These are phyloP conservation scores for Aspergillus haitiensis DNA, from an alignment of 495 filamentous ascomycete species.

Conservation along the genomic window DNA sequence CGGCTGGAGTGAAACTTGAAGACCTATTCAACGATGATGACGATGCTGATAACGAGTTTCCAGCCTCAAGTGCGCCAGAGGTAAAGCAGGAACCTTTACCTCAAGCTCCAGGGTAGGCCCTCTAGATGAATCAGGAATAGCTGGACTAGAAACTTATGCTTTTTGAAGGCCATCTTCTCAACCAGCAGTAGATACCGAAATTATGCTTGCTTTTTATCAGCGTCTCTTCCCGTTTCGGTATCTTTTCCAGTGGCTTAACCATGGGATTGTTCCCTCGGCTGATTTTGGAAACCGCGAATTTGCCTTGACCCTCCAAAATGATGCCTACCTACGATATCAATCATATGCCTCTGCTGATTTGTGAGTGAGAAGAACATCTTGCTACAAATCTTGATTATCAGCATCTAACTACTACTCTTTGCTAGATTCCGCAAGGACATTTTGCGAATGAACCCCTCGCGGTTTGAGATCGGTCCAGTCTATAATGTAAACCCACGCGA, in stretches of 20 bases:
- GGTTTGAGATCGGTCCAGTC: constrained; percentile 96
- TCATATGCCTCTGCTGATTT: constrained; percentile 83
- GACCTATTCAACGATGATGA: constrained; percentile 77
- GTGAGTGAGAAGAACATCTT: constrained; percentile 45
- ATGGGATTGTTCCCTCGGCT: constrained; percentile 77
- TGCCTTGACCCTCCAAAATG: constrained; percentile 85
- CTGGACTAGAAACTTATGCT: constrained; percentile 14
- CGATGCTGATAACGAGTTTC: constrained; percentile 77
- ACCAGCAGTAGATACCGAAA: constrained; percentile 65
- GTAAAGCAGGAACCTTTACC: constrained; percentile 45
- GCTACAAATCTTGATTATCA: not conserved
- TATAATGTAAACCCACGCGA: constrained; percentile 93
- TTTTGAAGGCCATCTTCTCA: constrained; percentile 23
- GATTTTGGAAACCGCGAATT: constrained; percentile 96
- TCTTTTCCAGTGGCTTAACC: constrained; percentile 98
- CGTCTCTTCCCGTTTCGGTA: constrained; percentile 93
- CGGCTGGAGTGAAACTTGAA: constrained; percentile 65
- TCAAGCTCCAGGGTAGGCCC: constrained; percentile 43
- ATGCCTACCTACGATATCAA: constrained; percentile 89
- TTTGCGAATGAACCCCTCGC: constrained; percentile 77
- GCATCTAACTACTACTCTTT: constrained; percentile 14
- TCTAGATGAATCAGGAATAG: not conserved
- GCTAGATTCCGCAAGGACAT: constrained; percentile 85
- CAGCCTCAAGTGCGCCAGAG: constrained; percentile 53
- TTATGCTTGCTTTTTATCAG: constrained; percentile 91